These are phyloP conservation scores for Ceratobasidium sp. DNA, from an alignment of 1,284 basidiomycete genomes.

Conservation along the genomic window DNA sequence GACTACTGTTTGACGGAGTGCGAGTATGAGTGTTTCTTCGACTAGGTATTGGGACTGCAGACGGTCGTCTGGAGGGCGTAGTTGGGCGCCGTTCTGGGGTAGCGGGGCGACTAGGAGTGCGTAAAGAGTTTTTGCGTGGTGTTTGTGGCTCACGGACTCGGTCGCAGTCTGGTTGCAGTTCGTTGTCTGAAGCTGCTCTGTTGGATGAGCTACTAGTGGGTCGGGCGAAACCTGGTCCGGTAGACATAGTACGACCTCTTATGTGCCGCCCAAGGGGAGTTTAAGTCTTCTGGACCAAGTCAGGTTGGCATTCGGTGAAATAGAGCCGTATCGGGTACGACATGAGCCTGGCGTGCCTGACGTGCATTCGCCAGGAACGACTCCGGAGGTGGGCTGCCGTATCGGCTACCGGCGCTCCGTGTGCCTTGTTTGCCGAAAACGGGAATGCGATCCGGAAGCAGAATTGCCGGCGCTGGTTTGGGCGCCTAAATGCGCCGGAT, in stretches of 20 bases:
- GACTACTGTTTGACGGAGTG: neutral
- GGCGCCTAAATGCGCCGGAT: neutral
- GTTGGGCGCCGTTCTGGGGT: neutral
- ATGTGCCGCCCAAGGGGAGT: neutral
- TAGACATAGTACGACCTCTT: neutral
- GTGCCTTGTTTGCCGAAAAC: neutral
- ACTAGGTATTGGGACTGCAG: neutral
- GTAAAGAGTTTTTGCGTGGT: neutral
- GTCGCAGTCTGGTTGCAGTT: neutral
- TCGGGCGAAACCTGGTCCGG: neutral
- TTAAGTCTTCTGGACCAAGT: neutral
- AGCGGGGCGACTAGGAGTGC: neutral
- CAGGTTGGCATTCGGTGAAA: neutral
- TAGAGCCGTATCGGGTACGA: neutral
- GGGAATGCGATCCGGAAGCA: neutral
- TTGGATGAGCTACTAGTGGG: neutral
- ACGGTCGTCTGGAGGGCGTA: too few relatives aligned
- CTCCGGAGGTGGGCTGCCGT: neutral
- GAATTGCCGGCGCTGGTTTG: too few relatives aligned
- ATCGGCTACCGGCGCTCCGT: neutral
- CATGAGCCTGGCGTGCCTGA: neutral
- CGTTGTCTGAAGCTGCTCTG: neutral
- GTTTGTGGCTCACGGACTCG: neutral
- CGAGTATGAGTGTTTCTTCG: neutral
- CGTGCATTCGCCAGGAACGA: neutral